phyloP scores from a whole-genome alignment of 78 protist genomes.

The Dictyostelium discoideum region DNA sequence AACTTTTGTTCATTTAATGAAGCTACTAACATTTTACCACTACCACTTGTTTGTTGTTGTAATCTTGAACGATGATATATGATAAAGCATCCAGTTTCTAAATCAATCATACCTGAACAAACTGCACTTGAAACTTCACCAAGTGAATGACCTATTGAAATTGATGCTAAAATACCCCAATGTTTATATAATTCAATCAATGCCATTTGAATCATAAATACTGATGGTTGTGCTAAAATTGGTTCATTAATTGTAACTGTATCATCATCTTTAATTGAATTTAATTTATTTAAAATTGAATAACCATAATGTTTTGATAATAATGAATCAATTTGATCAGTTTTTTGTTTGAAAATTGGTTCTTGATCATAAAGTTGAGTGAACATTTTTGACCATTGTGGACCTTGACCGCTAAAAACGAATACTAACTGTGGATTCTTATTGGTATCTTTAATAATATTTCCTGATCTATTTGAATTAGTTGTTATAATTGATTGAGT shows the following conservation, averaged over 20 bases:
- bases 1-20: background rate
- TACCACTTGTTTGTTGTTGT: conserved; percentile 38
- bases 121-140: conserved; percentile 65
- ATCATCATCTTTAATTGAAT: background rate
- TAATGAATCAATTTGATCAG: conserved; percentile 1
- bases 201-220: conserved; percentile 48
- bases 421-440: background rate
- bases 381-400: conserved; percentile 57
- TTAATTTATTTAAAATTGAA: conserved; percentile 2
- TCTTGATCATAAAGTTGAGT: conserved; percentile 1
- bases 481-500: background rate
- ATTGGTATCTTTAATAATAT: too few relatives aligned
- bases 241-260: conserved; percentile 9
- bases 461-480: background rate
- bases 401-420: conserved; percentile 79
- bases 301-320: conserved; percentile 4
- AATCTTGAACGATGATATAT: background rate
- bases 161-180: conserved; percentile 45
- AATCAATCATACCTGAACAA: conserved; percentile 27
- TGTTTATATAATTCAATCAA: conserved; percentile 15
- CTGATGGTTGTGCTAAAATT: conserved; percentile 62
- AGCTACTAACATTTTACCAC: conserved; percentile 43
- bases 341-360: conserved; percentile 1
- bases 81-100: background rate
- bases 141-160: conserved; percentile 61